These are phyloP conservation scores for Jatropha multifida DNA, from an alignment of 441 rosid species.

Conservation along the genomic window DNA sequence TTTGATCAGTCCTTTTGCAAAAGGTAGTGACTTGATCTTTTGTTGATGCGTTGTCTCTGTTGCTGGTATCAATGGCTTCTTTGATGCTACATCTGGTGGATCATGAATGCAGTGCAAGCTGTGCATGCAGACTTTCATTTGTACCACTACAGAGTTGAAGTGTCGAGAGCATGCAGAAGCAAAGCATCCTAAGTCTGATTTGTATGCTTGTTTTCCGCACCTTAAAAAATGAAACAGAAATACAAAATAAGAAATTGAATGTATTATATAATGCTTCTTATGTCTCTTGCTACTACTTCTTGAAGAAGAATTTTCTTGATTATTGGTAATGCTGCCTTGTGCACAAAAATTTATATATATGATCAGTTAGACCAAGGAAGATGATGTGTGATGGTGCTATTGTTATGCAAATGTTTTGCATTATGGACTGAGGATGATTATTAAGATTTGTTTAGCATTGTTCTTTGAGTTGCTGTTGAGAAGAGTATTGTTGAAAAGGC, in stretches of 20 bases:
- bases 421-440: too few relatives aligned
- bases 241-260: not conserved
- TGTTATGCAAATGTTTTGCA: too few relatives aligned
- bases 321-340: not conserved
- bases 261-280: constrained; percentile 11
- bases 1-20: constrained; percentile 7
- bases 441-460: too few relatives aligned
- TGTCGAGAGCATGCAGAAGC: constrained; percentile 57
- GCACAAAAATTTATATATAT: too few relatives aligned
- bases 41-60: not conserved
- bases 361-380: not conserved
- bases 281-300: not conserved
- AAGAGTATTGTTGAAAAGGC: too few relatives aligned
- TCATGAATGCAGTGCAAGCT: constrained; percentile 45
- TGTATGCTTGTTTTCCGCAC: constrained; percentile 47
- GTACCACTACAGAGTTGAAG: constrained; percentile 55
- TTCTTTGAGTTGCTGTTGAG: too few relatives aligned
- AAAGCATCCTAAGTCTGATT: constrained; percentile 49
- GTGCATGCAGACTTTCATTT: constrained; percentile 58
- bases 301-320: not conserved
- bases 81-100: not conserved
- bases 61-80: not conserved
- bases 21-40: constrained; percentile 20
- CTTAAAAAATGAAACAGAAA: constrained; percentile 36
- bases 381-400: not conserved